Base-by-base conservation (phyloP, 1,284 basidiomycete genomes). In the Trametes polyzona region DNA sequence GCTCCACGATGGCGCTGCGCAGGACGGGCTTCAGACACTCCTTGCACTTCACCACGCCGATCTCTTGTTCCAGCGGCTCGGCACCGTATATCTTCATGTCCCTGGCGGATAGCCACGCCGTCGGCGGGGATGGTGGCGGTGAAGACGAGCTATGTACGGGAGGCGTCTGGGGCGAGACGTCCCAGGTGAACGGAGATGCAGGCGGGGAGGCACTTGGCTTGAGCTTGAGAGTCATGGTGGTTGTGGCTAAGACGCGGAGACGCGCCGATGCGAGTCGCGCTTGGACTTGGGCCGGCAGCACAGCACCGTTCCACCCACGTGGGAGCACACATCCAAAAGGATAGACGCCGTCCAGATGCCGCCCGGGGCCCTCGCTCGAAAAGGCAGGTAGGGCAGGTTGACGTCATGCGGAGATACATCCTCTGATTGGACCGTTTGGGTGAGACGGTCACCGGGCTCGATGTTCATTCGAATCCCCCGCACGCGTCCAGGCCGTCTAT, bases 21-120 rank as follows among this genome's bases (percentile, higher is more conserved):
- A 95, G 77, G 9, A 93, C 75, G 0, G 88, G 86, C 69, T 93
- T 93, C 39, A 76, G 78, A 70, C 93, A 96, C 26, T 92, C 86
- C 47, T 76, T 82, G 73, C 93, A 96, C 58, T 82, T 84, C 44
- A 91, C 83, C 19, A 95, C 72, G 21, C 89, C 91, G 42, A 90
- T 82, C 52, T 90, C 78, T 21, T 80, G 78, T 36, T 65, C 79
- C 47, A 93, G 78, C 14, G 93, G 92, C 57, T 86, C 79, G 3
- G 86, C 80, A 32, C 92, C 93, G 72, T 90, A 95, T 58, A 91
- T 80, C 77, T 89, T 90, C 93, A 95, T 95, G 69, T 94, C 91
- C 59, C 83, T 83, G 8, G 90, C 90, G 26, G 89, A 84, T 14
- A 95, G 84, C 84, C 91, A 92, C 76, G 86, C 81, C 21, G 90